Base-by-base conservation (phyloP, 306 rosid genomes). In the Morella rubra region DNA sequence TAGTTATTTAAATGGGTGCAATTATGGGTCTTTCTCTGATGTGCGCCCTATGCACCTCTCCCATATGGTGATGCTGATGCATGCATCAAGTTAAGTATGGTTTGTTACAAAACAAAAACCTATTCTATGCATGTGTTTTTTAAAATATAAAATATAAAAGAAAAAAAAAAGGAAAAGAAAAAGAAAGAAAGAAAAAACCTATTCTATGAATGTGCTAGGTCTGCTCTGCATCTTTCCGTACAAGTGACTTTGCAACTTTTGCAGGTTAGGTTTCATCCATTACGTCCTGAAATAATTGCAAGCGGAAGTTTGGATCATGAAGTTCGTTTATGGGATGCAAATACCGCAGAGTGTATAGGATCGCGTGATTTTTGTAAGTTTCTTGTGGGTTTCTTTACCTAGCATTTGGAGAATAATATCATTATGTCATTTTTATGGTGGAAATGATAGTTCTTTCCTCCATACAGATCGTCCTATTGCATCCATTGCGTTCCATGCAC, bases 271-370 rank as follows among this genome's bases (percentile, higher is more conserved):
- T 96, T 96, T 84, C 99, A 96, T 87, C 99, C 98, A 2, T 73
- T 91, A 81, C 72, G 81, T 69, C 93, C 99, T 6, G 86, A 91
- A 73, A 89, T 96, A 79, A 91, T 96, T 84, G 98, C 98, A n/a
- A 96, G 98, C 82, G 99, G 99, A 81, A 96, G 99, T 79, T 89
- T 96, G 91, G 99, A 96, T 88, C 96, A 96, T 75, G 98, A 91
- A 85, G 99, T 96, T 84, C 93, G 93, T 49, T 79, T 93, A 59
- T 96, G 99, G 99, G 93, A 96, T 85, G 92, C 98, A 70, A 91
- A 87, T 55, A 88, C 97, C 19, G 89, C 97, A 51, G 93, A 91
- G 78, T 96, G 99, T 89, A 86, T 91, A 73, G 88, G 88, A 74
- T 93, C 93, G 15, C 97, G 87, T 65, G 93, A 93, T 79, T 93